Base-by-base conservation (phyloP, 768 basidiomycete genomes). In the Kwoniella mangroviensis region DNA sequence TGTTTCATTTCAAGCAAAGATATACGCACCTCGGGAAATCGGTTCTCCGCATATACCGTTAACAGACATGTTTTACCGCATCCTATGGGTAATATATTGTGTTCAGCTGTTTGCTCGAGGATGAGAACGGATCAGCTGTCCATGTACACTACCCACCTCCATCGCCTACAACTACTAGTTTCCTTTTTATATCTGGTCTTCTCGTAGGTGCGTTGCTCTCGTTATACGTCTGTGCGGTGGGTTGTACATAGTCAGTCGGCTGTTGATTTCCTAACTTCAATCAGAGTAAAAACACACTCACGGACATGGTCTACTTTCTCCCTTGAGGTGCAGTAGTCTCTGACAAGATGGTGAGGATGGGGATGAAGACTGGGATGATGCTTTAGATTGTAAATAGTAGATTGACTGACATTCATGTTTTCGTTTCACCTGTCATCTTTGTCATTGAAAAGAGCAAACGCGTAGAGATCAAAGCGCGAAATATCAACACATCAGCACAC, bases 11-110 rank as follows among this genome's bases (percentile, higher is more conserved):
- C 34, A 34, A 34, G 34, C 34, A 34, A 34, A 7, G 34, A 34
- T 34, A 34, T n/a, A 54, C 71, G 41, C 49, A 81, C 82, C 69
- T 80, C 79, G 65, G 82, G 82, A 59, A 83, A 83, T 49, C 79
- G 73, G 54, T 80, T 80, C 75, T 81, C 79, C 4, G 81, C 81
- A 71, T 82, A 83, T 4, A 83, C 82, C 17, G 81, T 83, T 62
- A 83, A 74, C 40, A 83, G 66, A 74, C 82, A 82, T 64, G 82
- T 83, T 71, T 83, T 83, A 11, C 82, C 82, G 70, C 82, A 83
- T 57, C 81, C 80, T 81, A 42, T 21, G 17, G n/a, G 17, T 41
- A 24, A 22, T 10, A 41, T 10, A 21, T 59, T 13, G 17, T 42
- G 11, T 6, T 13, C 41, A 57, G 9, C 57, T 45, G 54, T 45